These are phyloP conservation scores for Sungouiella blattae DNA, from an alignment of 805 yeast genomes.

Conservation along the genomic window DNA sequence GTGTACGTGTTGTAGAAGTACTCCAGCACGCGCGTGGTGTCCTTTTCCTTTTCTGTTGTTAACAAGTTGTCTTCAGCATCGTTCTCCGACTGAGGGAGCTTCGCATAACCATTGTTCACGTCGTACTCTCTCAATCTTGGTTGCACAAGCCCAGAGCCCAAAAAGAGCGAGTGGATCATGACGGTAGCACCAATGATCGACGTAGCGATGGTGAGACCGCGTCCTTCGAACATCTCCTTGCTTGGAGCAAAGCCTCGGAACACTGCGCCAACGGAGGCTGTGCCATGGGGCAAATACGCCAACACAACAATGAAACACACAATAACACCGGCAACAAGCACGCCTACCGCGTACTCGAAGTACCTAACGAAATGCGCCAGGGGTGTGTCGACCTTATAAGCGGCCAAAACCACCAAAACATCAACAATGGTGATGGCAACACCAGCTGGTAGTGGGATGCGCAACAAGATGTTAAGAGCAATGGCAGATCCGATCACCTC, in stretches of 20 bases:
- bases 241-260: constrained; percentile 46
- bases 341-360: constrained; percentile 43
- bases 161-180: constrained; percentile 48
- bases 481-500: constrained; percentile 53
- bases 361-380: constrained; percentile 29
- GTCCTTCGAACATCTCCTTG: constrained; percentile 36
- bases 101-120: constrained; percentile 31
- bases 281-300: constrained; percentile 29
- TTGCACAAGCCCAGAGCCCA: constrained; percentile 49
- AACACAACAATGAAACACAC: constrained; percentile 46
- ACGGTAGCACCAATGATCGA: constrained; percentile 50
- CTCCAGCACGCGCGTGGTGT: constrained; percentile 20
- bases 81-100: constrained; percentile 9
- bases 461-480: constrained; percentile 44
- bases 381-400: constrained; percentile 43
- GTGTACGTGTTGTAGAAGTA: constrained; percentile 45
- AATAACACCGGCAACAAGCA: constrained; percentile 40
- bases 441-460: constrained; percentile 48
- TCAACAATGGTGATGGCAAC: constrained; percentile 43
- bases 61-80: too few species aligned
- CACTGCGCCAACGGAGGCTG: constrained; percentile 25
- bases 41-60: neutral
- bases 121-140: constrained; percentile 47
- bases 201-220: constrained; percentile 45
- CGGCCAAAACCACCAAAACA: constrained; percentile 44